Percentiles rank a stretch among this genome's conserved stretches.
Conservation (phyloP, 805 yeast species). For the Yarrowia osloensis region DNA sequence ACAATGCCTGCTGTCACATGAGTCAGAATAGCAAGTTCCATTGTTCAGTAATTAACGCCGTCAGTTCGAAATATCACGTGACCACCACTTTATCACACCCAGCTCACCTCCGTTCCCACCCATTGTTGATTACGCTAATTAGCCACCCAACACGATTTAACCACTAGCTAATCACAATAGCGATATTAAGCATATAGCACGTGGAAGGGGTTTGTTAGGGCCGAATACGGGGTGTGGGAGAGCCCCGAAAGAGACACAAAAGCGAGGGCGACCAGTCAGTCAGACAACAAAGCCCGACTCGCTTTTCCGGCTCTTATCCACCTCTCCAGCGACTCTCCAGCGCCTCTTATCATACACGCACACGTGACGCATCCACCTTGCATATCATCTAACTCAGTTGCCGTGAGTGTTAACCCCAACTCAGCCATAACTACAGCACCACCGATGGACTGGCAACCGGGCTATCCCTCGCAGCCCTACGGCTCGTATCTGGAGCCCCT, state of each 20-base stretch:
- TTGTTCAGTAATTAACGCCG: too few species aligned
- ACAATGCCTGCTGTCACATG: too few species aligned
- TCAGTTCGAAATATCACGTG: too few species aligned
- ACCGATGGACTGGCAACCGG: slow-evolving; percentile 16
- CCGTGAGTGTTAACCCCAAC: not conserved
- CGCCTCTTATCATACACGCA: not conserved
- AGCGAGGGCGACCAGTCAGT: too few species aligned
- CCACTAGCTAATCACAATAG: slow-evolving; percentile 1
- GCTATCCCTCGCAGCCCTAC: not conserved
- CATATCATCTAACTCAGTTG: slow-evolving; percentile 33
- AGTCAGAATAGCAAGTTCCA: too few species aligned
- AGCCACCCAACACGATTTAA: not conserved
- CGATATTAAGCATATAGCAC: slow-evolving; percentile 5
- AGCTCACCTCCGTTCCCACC: not conserved
- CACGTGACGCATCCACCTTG: slow-evolving; percentile 32
- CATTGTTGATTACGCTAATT: not conserved
- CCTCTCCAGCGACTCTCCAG: too few species aligned
- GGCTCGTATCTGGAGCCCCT: not conserved
- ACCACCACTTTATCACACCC: too few species aligned
- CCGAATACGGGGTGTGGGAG: too few species aligned
- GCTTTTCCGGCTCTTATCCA: not conserved
- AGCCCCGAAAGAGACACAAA: not conserved
- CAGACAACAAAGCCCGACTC: too few species aligned
- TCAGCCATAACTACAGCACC: not conserved
- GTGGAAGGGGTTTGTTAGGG: not conserved